Percentiles rank a stretch among this genome's conserved stretches.
These are phyloP conservation scores for Claviceps africana DNA, from an alignment of 2,329 filamentous ascomycete genomes.

Conservation along the genomic window DNA sequence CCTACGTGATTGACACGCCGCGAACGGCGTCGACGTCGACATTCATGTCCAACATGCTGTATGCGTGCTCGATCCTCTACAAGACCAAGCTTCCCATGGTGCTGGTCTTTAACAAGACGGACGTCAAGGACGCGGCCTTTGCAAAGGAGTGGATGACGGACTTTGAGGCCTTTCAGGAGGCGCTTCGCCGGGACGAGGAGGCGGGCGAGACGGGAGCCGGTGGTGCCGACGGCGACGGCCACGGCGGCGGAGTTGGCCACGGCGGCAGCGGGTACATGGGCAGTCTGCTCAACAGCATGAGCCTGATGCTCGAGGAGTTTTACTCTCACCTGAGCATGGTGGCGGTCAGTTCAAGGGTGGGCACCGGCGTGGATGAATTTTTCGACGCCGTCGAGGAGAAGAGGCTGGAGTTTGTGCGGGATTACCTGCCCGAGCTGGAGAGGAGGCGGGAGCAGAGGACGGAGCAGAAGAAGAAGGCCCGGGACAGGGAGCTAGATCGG, in stretches of 20 bases:
- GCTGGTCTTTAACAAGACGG: constrained; percentile 97
- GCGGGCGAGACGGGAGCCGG: constrained; percentile 60
- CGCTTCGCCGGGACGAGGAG: constrained; percentile 67
- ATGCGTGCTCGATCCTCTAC: constrained; percentile 96
- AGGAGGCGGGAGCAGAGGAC: constrained; percentile 62
- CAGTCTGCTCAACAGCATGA: constrained; percentile 93
- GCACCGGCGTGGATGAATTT: constrained; percentile 83
- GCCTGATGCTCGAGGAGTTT: constrained; percentile 91
- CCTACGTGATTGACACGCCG: constrained; percentile 94
- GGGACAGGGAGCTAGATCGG: constrained; percentile 74
- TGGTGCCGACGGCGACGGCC: constrained; percentile 45
- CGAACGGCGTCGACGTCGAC: constrained; percentile 85
- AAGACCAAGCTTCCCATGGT: constrained; percentile 99
- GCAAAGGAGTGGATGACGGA: constrained; percentile 99
- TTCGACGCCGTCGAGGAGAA: constrained; percentile 82
- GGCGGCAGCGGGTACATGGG: constrained; percentile 92
- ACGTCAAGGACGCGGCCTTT: constrained; percentile 80
- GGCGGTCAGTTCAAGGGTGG: constrained; percentile 84
- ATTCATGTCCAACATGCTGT: constrained; percentile 99
- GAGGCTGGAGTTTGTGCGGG: constrained; percentile 70
- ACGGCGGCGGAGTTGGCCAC: constrained; percentile 46
- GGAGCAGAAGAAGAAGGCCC: constrained; percentile 52
- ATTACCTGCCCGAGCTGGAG: constrained; percentile 89
- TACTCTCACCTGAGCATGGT: constrained; percentile 90
- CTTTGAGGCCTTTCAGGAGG: constrained; percentile 87